Evolutionary conservation across 2,329 filamentous ascomycete species (phyloP), one percentile per base, ranked within the genome.

Genomic region (Stromatinia cepivora): DNA sequence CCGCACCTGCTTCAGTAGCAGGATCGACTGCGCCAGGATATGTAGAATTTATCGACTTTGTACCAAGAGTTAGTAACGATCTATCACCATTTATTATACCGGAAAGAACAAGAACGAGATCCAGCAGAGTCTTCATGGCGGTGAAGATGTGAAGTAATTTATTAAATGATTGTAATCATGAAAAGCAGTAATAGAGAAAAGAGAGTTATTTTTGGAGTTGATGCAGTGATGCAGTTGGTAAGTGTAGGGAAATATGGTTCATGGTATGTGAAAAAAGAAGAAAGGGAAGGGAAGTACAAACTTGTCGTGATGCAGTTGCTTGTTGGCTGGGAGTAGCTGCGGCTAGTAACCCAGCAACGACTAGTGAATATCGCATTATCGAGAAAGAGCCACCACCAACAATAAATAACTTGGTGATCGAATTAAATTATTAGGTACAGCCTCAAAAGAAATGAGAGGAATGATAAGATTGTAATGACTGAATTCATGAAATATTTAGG

Each of bases 111-210:
- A 58, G 31, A 48, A 66, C 53, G 48, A 66, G 64, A 48, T 66
- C 64, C 20, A 66, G 53, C 22, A 66, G 25, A 48, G 42, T 66
- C 54, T 66, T 66, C 64, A 66, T 66, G 13, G 31, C 52, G 15
- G 10, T 52, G 31, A 39, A 1, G 22, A 7, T 63, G 31, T 9
- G 7, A 0, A 39, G 31, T 28, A 9, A 28, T 25, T 28, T 50
- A 63, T 39, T 4, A 63, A 52, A 63, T 52, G 46, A 52, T 4
- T 13, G 31, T 63, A 63, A 63, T 39, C 13, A 63, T 52, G 31
- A 28, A 52, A 11, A 25, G 45, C 13, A 20, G 8, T 36, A 4
- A 31, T 2, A 25, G 10, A n/a, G 20, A 46, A 34, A 50, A 50
- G 57, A 59, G 22, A 13, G 31, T 10, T 7, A 20, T 10, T 52